Percentiles rank a stretch among this genome's conserved stretches.
phyloP scores from a whole-genome alignment of 495 filamentous ascomycete species.

The Pseudevernia furfuracea region DNA sequence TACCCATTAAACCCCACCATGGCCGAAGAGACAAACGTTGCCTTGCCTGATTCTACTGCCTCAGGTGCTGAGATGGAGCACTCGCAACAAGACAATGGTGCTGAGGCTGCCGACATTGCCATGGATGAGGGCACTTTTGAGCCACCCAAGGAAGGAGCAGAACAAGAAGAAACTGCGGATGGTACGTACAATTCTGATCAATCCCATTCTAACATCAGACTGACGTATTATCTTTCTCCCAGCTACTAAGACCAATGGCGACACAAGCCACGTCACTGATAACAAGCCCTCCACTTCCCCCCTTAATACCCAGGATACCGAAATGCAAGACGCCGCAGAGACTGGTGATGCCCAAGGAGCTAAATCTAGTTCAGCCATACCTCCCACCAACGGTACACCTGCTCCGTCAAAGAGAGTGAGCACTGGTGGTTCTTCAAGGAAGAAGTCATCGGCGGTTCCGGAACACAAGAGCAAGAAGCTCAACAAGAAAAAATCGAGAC shows the following conservation, averaged over 20 bases:
- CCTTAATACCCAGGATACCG: constrained; percentile 25
- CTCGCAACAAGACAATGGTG: constrained; percentile 6
- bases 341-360: constrained; percentile 25
- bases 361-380: constrained; percentile 17
- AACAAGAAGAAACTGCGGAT: constrained; percentile 1
- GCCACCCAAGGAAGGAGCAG: constrained; percentile 14
- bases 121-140: not conserved
- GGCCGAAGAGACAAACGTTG: constrained; percentile 11
- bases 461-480: constrained; percentile 72
- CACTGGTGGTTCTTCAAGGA: constrained; percentile 35
- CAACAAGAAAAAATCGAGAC: constrained; percentile 73
- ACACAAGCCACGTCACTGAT: not conserved
- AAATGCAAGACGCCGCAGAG: constrained; percentile 28
- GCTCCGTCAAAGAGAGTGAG: constrained; percentile 40
- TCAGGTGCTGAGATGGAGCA: constrained; percentile 8
- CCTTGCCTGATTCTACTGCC: not conserved
- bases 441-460: constrained; percentile 63
- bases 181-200: not conserved
- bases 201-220: not conserved
- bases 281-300: constrained; percentile 5
- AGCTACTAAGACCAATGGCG: constrained; percentile 20
- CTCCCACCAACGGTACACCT: constrained; percentile 39
- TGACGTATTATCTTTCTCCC: not conserved
- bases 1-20: not conserved
- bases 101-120: not conserved